Evolutionary conservation across 805 yeast genomes (phyloP).

Genomic region (Saccharomycopsis capsularis): DNA sequence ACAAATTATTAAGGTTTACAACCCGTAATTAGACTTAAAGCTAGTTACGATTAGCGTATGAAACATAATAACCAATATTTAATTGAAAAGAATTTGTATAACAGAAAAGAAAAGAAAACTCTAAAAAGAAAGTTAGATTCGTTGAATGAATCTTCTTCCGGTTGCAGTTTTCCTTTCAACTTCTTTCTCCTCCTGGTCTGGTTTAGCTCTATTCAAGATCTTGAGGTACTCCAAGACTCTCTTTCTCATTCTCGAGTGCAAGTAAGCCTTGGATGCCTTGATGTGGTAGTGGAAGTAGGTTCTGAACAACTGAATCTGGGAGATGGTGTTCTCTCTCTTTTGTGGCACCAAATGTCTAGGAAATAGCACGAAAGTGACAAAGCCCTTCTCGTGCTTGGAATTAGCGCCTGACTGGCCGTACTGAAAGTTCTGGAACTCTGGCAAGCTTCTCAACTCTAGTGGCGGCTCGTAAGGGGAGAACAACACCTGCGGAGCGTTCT

Average conservation of each 20-base stretch:
- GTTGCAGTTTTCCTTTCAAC: slow-evolving; percentile 31
- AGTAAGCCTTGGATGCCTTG: slow-evolving; percentile 95
- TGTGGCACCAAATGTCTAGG: slow-evolving; percentile 67
- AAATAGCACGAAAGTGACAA: slow-evolving; percentile 66
- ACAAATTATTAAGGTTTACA: too few species aligned
- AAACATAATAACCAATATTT: too few species aligned
- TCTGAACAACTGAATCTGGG: slow-evolving; percentile 87
- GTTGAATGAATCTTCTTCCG: slow-evolving; percentile 19
- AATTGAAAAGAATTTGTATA: too few species aligned
- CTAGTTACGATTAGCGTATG: too few species aligned
- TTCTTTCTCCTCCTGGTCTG: slow-evolving; percentile 79
- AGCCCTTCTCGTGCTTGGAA: slow-evolving; percentile 38
- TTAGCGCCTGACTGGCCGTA: slow-evolving; percentile 31
- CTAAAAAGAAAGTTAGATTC: not conserved
- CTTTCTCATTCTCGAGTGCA: slow-evolving; percentile 97
- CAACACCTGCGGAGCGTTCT: slow-evolving; percentile 96
- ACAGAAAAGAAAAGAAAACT: slow-evolving; percentile 1
- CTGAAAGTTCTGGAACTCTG: slow-evolving; percentile 25
- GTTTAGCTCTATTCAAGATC: slow-evolving; percentile 93
- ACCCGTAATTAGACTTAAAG: too few species aligned
- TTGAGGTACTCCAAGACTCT: slow-evolving; percentile 91
- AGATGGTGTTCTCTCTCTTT: slow-evolving; percentile 78
- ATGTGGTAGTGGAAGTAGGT: slow-evolving; percentile 98
- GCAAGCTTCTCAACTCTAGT: slow-evolving; percentile 57
- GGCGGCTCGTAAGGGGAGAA: slow-evolving; percentile 92